Conservation (phyloP, 441 rosid species). For the Macaranga tanarius region DNA sequence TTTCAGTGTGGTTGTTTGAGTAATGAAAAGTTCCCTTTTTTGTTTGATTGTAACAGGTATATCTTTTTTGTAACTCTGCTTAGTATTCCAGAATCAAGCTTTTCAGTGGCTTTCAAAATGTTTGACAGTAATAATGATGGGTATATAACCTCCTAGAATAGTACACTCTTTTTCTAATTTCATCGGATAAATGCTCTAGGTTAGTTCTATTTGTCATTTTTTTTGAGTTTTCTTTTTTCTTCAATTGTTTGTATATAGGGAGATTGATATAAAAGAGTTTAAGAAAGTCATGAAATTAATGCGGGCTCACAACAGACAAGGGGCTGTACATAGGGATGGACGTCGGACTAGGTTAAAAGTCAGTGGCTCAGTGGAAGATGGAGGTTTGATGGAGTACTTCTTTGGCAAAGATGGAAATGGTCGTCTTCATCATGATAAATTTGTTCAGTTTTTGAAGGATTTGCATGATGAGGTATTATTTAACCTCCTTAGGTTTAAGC, state of each 20-base stretch:
- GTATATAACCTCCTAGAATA: slow-evolving; percentile 51
- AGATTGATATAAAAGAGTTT: slow-evolving; percentile 76
- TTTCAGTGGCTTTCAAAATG: slow-evolving; percentile 84
- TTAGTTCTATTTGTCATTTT: background rate
- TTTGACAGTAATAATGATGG: slow-evolving; percentile 73
- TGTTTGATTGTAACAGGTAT: slow-evolving; percentile 51
- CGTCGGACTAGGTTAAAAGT: slow-evolving; percentile 62
- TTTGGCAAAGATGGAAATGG: slow-evolving; percentile 78
- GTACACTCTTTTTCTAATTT: slow-evolving; percentile 5
- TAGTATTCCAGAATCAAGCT: slow-evolving; percentile 85
- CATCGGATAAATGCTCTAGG: background rate
- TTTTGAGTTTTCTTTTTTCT: background rate
- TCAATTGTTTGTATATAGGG: slow-evolving; percentile 43
- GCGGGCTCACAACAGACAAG: slow-evolving; percentile 83
- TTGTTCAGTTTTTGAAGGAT: slow-evolving; percentile 65
- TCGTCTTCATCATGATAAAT: slow-evolving; percentile 65
- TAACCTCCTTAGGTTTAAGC: background rate
- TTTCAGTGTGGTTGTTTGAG: background rate
- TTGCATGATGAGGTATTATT: slow-evolving; percentile 65
- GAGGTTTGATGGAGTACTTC: slow-evolving; percentile 83
- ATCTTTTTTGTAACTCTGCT: slow-evolving; percentile 87
- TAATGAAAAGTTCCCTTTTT: background rate
- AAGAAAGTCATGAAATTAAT: slow-evolving; percentile 88
- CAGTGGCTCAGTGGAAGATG: slow-evolving; percentile 66
- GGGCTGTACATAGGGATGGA: slow-evolving; percentile 66